Conservation (phyloP, 179 eudicot genomes). For the Actinidia polygama region DNA sequence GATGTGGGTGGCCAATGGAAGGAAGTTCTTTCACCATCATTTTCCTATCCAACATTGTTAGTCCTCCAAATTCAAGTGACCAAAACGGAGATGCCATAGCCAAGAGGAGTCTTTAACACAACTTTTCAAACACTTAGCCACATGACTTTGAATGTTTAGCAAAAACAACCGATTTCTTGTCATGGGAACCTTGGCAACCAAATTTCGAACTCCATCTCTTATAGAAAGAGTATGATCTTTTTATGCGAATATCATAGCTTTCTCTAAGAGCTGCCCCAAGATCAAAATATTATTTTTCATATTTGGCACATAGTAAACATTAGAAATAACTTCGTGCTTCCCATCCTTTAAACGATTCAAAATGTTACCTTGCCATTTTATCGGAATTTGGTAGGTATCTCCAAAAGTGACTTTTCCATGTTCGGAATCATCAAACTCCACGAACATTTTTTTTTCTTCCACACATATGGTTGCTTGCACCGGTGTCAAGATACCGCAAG, state of each 20-base stretch:
- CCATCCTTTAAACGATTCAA: background rate
- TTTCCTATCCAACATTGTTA: background rate
- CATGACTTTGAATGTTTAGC: constrained; percentile 7
- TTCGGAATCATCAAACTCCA: background rate
- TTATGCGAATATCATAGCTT: background rate
- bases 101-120: background rate
- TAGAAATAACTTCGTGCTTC: background rate
- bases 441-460: background rate
- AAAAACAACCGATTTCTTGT: background rate
- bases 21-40: constrained; percentile 5
- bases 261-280: background rate
- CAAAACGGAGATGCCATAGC: background rate
- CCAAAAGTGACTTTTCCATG: background rate
- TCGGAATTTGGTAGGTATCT: background rate
- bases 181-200: background rate
- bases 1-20: background rate
- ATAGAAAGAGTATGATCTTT: background rate
- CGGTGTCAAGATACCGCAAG: background rate
- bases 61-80: constrained; percentile 14
- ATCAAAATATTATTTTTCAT: background rate
- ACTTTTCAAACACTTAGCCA: constrained; percentile 10
- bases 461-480: background rate
- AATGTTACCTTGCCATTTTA: background rate
- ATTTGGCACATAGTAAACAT: background rate
- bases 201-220: background rate